A percentile compares a stretch with the other conserved stretches of the same genome.
Conservation (phyloP, 768 basidiomycete genomes). For the Rhodocollybia butyracea region DNA sequence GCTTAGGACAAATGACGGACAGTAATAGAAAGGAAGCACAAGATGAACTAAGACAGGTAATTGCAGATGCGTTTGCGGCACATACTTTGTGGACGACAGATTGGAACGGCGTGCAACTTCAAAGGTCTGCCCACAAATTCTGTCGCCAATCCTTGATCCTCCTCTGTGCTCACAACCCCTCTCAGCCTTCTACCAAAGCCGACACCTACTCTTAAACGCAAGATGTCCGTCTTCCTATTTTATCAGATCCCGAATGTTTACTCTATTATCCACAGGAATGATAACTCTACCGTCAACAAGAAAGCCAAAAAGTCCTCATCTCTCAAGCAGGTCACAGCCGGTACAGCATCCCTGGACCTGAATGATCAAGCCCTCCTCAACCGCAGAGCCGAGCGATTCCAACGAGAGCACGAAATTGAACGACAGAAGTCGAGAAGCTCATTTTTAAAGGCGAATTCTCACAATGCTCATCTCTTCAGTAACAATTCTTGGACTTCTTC, state of each 20-base stretch:
- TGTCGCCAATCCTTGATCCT: conserved; percentile 9
- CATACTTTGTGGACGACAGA: conserved; percentile 91
- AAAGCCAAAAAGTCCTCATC: conserved; percentile 67
- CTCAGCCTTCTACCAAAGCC: conserved; percentile 62
- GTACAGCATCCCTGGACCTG: conserved; percentile 43
- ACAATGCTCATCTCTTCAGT: conserved; percentile 53
- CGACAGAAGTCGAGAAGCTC: conserved; percentile 51
- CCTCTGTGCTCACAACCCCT: conserved; percentile 16
- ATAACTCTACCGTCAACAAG: conserved; percentile 38
- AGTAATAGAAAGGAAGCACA: conserved; percentile 85
- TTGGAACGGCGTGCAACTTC: conserved; percentile 84
- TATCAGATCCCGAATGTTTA: neutral
- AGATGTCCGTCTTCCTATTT: conserved; percentile 45
- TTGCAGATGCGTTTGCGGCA: conserved; percentile 85
- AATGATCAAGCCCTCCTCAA: conserved; percentile 69
- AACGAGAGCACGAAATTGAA: conserved; percentile 86
- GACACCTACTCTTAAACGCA: conserved; percentile 59
- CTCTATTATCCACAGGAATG: conserved; percentile 31
- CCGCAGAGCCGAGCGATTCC: conserved; percentile 84
- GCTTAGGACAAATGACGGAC: conserved; percentile 88
- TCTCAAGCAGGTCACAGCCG: conserved; percentile 35
- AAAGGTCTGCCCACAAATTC: conserved; percentile 55
- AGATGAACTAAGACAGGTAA: conserved; percentile 93
- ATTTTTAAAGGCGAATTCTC: conserved; percentile 43
- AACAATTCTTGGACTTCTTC: conserved; percentile 39